Evolutionary conservation across 495 filamentous ascomycete genomes (phyloP).

Genomic region (Geoglossum glabrum): DNA sequence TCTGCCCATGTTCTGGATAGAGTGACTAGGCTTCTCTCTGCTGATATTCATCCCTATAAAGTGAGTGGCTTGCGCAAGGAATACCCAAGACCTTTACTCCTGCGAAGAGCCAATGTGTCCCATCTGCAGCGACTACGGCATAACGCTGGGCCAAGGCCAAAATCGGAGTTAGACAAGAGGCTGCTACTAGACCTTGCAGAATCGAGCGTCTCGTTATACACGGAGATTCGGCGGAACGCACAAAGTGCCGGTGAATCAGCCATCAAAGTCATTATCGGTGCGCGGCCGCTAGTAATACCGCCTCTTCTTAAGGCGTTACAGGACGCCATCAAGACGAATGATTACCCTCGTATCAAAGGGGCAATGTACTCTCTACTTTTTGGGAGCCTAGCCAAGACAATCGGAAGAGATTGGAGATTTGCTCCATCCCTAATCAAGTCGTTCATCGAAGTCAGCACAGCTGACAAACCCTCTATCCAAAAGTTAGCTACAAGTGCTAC

Average conservation of each 20-base stretch:
- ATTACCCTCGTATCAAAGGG: conserved; percentile 83
- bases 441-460: conserved; percentile 73
- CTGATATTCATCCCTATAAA: conserved; percentile 82
- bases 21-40: conserved; percentile 56
- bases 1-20: conserved; percentile 87
- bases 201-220: conserved; percentile 84
- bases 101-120: conserved; percentile 82
- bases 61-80: conserved; percentile 79
- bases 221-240: conserved; percentile 82
- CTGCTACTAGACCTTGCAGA: conserved; percentile 75
- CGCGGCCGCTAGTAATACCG: conserved; percentile 70
- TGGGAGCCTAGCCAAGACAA: conserved; percentile 71
- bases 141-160: conserved; percentile 69
- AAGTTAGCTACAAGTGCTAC: conserved; percentile 63
- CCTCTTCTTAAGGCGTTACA: conserved; percentile 61
- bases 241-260: conserved; percentile 85
- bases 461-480: conserved; percentile 86
- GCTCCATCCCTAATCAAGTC: conserved; percentile 66
- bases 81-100: conserved; percentile 73
- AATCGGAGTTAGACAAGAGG: conserved; percentile 63
- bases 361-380: conserved; percentile 77
- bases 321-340: conserved; percentile 59
- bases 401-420: conserved; percentile 80
- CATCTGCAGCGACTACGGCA: conserved; percentile 83
- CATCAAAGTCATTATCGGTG: conserved; percentile 75